Base-by-base conservation (phyloP, 2,329 filamentous ascomycete species). In the Elsinoe arachidis region DNA sequence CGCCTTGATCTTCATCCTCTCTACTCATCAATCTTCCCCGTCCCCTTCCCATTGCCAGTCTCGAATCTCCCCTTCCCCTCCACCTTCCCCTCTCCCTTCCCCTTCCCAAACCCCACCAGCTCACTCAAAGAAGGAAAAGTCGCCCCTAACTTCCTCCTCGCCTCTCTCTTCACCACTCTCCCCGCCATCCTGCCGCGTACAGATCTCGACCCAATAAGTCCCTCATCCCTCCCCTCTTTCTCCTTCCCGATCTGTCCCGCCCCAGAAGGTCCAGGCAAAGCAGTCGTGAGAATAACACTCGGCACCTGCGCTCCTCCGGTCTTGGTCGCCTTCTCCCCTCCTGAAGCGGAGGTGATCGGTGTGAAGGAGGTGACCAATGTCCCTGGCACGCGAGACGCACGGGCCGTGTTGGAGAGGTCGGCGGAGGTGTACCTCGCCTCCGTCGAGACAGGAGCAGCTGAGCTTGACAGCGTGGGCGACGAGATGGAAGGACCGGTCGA, bases 121-220 rank as follows among this genome's bases (percentile, higher is more conserved):
- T 53, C 49, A 15, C 3, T 26, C 7, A 53, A 12, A 2, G 14
- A 14, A 2, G 49, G 49, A 14, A 53, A 53, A 2, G 33, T 34
- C 2, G 49, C 26, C 9, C 49, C 49, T 15, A 53, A 53, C 33
- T 53, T 53, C 49, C 49, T 53, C 49, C 49, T 53, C 49, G 49
- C 19, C 9, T 53, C 49, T 34, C 49, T 46, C 41, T 14, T n/a
- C n/a, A n/a, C n/a, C n/a, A n/a, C n/a, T n/a, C n/a, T 17, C 41
- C 37, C 17, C 37, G n/a, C n/a, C 3, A 39, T 5, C 37, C 37
- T 10, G 37, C 12, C 37, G n/a, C 14, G 14, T 11, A 46, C 41
- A 3, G 12, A 3, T 15, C 41, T 53, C 10, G 49, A 14, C 2
- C 49, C 49, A 35, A 53, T 53, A 34, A 53, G 11, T 6, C 49